Evolutionary conservation across 768 basidiomycete species (phyloP), one percentile per base, ranked within the genome.

Genomic region (Pleurotus sapidus): DNA sequence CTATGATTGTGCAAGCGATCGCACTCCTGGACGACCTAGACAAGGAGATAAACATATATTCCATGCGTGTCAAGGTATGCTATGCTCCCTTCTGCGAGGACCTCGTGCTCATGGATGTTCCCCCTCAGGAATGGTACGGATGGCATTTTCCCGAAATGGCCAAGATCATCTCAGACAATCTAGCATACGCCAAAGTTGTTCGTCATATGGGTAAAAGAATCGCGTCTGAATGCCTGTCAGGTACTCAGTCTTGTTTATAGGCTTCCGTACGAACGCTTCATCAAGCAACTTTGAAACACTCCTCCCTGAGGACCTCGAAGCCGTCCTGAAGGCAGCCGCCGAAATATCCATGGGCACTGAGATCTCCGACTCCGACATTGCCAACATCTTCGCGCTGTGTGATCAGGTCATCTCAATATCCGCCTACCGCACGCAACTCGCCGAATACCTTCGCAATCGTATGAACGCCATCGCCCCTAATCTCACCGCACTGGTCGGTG

Each of bases 141-240:
- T 99, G 97, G 97, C 97, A 99, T 77, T 99, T 99, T 83, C 97
- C 97, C 4, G 97, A 99, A 74, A 92, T 99, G 89, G 91, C 89
- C 58, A 98, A 98, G 78, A 98, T 99, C 70, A 91, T 99, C 63
- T 85, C 88, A 59, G 97, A 99, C 79, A 99, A 97, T 74, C 76
- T 95, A 58, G 95, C 96, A 17, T 98, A 98, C 70, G 95, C 97
- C 59, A 97, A 94, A 76, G 89, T 90, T 57, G 86, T 99, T 65
- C 89, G 88, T 56, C 73, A 81, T 34, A 96, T 99, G 95, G 97
- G 91, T 86, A 68, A 34, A 34, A 34, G 30, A 8, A 11, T 34
- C 30, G 30, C 30, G 30, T 34, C 30, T 34, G 2, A 34, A 34
- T 34, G 11, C 11, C 3, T 9, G 30, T 11, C 30, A 34, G 30